Evolutionary conservation across 495 filamentous ascomycete genomes (phyloP).

Genomic region (Chaetomidium leptoderma): DNA sequence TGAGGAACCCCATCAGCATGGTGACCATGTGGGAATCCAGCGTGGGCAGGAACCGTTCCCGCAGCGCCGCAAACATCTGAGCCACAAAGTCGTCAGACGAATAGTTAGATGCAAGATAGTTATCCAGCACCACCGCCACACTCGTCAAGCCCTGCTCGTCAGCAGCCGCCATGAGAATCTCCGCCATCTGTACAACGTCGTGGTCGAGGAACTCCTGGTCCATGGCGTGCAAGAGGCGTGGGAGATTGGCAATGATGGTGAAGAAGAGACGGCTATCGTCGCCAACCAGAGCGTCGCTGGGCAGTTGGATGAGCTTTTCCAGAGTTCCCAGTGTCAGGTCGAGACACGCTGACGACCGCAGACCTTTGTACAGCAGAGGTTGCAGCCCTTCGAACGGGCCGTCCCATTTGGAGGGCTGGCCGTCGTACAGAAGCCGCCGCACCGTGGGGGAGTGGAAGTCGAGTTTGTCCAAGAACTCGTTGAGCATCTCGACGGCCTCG

Average conservation of each 20-base stretch:
- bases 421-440: conserved; percentile 65
- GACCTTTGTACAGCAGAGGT: conserved; percentile 79
- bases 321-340: conserved; percentile 71
- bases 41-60: conserved; percentile 73
- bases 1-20: conserved; percentile 87
- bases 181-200: conserved; percentile 57
- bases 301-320: conserved; percentile 72
- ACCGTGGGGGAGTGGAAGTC: conserved; percentile 69
- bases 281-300: conserved; percentile 76
- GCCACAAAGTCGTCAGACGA: conserved; percentile 71
- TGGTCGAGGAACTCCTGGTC: conserved; percentile 57
- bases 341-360: conserved; percentile 79
- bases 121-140: conserved; percentile 59
- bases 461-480: conserved; percentile 76
- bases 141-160: conserved; percentile 59
- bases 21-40: conserved; percentile 80
- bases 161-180: conserved; percentile 64
- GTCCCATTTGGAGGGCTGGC: conserved; percentile 83
- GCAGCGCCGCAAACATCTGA: conserved; percentile 70
- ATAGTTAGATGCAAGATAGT: conserved; percentile 65
- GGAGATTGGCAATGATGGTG: conserved; percentile 79
- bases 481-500: conserved; percentile 87
- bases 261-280: conserved; percentile 78
- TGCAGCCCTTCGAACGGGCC: conserved; percentile 84
- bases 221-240: conserved; percentile 78